A percentile compares a stretch with the other conserved stretches of the same genome.
phyloP scores from a whole-genome alignment of 352 stramenopile species.

The Globisporangium cystogenes region DNA sequence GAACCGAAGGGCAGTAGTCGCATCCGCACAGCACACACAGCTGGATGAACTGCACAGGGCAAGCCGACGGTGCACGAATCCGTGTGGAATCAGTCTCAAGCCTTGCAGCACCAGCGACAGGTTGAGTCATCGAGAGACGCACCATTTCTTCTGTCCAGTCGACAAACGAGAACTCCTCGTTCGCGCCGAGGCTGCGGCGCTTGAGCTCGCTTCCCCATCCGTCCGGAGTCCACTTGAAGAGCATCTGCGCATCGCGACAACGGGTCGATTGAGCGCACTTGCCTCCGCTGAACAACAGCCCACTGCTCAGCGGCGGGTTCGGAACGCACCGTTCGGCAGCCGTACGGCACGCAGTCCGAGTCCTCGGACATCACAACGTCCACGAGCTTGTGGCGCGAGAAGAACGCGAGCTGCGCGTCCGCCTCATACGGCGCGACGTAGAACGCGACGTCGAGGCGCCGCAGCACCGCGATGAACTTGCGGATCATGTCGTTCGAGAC shows the following conservation, averaged over 20 bases:
- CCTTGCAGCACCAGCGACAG: background rate
- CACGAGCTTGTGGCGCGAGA: conserved; percentile 82
- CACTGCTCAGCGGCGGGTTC: no score
- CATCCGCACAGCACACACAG: conserved; percentile 87
- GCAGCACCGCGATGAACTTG: conserved; percentile 55
- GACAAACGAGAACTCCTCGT: conserved; percentile 77
- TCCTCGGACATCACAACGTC: conserved; percentile 97
- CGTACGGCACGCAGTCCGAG: conserved; percentile 94
- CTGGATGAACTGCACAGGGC: conserved; percentile 48
- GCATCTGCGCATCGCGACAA: conserved; percentile 28
- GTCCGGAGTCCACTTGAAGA: conserved; percentile 93
- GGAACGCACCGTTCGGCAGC: conserved; percentile 66
- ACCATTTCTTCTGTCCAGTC: conserved; percentile 88
- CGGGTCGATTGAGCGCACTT: no score
- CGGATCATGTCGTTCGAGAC: conserved; percentile 78
- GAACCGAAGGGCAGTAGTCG: conserved; percentile 83
- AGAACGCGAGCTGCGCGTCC: conserved; percentile 95
- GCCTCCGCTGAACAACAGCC: no score
- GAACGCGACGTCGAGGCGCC: conserved; percentile 79
- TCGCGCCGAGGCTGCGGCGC: conserved; percentile 65
- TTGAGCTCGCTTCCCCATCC: conserved; percentile 88
- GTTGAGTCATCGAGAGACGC: background rate
- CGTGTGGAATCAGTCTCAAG: no score
- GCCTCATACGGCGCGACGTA: conserved; percentile 97
- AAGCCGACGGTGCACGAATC: background rate